Conservation (phyloP, 441 rosid genomes). For the Codiaeum variegatum region DNA sequence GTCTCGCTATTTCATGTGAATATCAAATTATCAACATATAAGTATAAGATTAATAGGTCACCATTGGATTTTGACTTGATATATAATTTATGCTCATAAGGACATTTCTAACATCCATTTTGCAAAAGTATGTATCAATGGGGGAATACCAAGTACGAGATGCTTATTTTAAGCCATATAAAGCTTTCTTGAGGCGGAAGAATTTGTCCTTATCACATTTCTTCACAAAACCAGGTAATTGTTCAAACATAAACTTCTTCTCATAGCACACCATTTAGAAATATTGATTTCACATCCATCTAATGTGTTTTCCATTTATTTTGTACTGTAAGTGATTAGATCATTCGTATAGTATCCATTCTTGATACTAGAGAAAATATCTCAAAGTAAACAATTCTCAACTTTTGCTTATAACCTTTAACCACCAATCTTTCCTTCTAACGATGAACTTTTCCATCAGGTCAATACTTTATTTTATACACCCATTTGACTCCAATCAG, state of each 20-base stretch:
- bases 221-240: not conserved
- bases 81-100: not conserved
- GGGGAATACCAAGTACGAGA: not conserved
- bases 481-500: not conserved
- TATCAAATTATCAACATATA: conserved; percentile 7
- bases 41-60: not conserved
- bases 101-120: not conserved
- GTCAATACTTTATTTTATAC: too few relatives aligned
- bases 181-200: not conserved
- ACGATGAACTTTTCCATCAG: too few relatives aligned
- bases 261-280: too few relatives aligned
- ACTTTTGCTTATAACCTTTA: not conserved
- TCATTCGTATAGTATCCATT: too few relatives aligned
- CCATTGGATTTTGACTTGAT: not conserved
- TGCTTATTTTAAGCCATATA: conserved; percentile 2
- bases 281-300: too few relatives aligned
- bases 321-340: too few relatives aligned
- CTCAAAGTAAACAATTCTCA: not conserved
- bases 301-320: too few relatives aligned
- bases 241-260: too few relatives aligned
- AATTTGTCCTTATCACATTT: not conserved
- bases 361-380: too few relatives aligned
- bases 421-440: too few relatives aligned
- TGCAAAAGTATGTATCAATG: not conserved
- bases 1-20: not conserved